phyloP scores from a whole-genome alignment of 1,139 yeast genomes.

The Kodamaea suecica region DNA sequence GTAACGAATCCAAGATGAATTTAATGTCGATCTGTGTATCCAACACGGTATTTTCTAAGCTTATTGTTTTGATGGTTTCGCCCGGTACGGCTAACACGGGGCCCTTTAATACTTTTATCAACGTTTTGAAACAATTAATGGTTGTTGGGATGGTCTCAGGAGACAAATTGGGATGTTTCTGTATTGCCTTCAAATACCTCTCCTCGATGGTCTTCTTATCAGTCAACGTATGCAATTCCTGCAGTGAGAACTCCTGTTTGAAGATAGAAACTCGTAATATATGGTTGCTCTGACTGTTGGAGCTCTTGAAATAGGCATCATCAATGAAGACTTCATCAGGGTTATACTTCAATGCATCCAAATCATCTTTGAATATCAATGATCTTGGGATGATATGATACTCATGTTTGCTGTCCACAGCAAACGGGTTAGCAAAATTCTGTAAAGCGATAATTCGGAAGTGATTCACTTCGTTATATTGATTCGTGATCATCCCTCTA shows the following conservation, averaged over 20 bases:
- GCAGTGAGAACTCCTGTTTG: conserved; percentile 27
- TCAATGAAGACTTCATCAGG: conserved; percentile 21
- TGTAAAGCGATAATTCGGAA: conserved; percentile 33
- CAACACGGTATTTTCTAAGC: conserved; percentile 45
- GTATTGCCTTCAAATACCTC: conserved; percentile 32
- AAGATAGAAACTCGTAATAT: conserved; percentile 35
- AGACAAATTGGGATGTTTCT: conserved; percentile 26
- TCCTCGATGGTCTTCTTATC: conserved; percentile 26
- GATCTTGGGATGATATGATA: conserved; percentile 32
- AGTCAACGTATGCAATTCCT: conserved; percentile 25
- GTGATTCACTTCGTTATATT: conserved; percentile 25
- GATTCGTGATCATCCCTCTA: conserved; percentile 33
- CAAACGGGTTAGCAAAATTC: conserved; percentile 23
- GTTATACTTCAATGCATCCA: conserved; percentile 14
- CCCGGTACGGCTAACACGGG: conserved; percentile 47
- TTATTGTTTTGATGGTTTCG: conserved; percentile 52
- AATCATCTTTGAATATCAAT: conserved; percentile 28
- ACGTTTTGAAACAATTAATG: conserved; percentile 52
- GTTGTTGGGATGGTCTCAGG: conserved; percentile 45
- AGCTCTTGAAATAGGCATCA: conserved; percentile 34
- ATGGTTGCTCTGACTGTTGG: conserved; percentile 26
- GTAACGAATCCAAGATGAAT: conserved; percentile 46
- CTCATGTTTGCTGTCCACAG: conserved; percentile 31
- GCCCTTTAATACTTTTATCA: conserved; percentile 59
- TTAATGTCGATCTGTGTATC: conserved; percentile 55